Evolutionary conservation across 306 rosid species (phyloP).

Genomic region (Casuarina glauca): DNA sequence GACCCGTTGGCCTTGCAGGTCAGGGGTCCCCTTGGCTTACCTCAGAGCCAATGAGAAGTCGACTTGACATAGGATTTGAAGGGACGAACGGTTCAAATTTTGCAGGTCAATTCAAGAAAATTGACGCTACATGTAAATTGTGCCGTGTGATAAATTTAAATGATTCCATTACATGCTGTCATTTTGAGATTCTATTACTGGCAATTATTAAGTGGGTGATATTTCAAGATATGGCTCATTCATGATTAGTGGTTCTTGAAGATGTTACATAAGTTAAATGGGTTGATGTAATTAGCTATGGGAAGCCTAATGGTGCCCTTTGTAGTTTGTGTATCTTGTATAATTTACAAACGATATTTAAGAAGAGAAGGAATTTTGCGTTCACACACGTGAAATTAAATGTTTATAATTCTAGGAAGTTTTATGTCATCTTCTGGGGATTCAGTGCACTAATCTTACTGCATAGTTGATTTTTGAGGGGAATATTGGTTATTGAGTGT

Average conservation of each 20-base stretch:
- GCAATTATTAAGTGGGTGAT: neutral
- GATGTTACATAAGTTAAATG: neutral
- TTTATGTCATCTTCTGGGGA: neutral
- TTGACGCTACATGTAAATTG: neutral
- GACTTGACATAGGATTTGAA: neutral
- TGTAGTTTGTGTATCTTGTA: neutral
- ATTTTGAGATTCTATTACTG: neutral
- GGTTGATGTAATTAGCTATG: neutral
- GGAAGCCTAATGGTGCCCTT: neutral
- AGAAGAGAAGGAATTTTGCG: neutral
- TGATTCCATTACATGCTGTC: neutral
- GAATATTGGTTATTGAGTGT: neutral
- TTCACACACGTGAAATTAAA: neutral
- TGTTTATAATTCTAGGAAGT: neutral
- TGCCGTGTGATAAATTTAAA: neutral
- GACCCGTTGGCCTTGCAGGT: no score
- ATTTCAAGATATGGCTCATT: neutral
- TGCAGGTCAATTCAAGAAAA: neutral
- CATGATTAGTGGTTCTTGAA: neutral
- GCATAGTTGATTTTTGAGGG: neutral
- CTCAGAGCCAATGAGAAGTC: no score
- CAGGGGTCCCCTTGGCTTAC: no score
- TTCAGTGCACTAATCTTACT: neutral
- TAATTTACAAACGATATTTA: neutral
- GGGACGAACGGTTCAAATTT: neutral